Evolutionary conservation across 2,329 filamentous ascomycete genomes (phyloP), one percentile per base, ranked within the genome.

Genomic region (Magnaporthiopsis rhizophila): DNA sequence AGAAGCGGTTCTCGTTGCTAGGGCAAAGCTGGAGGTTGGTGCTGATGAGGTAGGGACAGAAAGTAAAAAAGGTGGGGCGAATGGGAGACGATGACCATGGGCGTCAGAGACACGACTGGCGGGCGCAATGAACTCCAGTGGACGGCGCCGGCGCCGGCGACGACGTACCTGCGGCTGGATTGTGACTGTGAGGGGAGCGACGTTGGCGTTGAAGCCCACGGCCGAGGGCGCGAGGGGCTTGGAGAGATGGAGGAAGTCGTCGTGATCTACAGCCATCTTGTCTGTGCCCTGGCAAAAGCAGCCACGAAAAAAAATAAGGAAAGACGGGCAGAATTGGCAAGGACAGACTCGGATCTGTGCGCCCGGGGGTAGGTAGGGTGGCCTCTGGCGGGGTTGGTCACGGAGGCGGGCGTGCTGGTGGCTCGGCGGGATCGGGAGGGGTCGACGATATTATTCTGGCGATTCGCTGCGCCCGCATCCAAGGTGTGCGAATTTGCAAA

Each of bases 231-330:
- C 92, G 74, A 98, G 84, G 73, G 95, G 95, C 78, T 95, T 88
- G 74, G 94, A 89, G 70, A 99, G 89, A 79, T 99, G 95, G 74
- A 98, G 88, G 83, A 97, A 98, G 69, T 90, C 89, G 77, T 94
- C 90, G 73, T 86, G 83, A 76, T 88, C 81, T 74, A 86, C 81
- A 77, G 91, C 89, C 92, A 96, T 97, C 79, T 74, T 92, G 85
- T 15, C 15, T 15, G 2, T 38, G 11, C 4, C 18, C 15, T 38
- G 36, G 36, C 36, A 5, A 38, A 18, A 18, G 36, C 15, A 78
- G 56, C n/a, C 21, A 7, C 24, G 58, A 34, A 28, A 32, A 9
- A 36, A 59, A 26, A 28, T 8, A 6, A 21, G 28, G 58, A 21
- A 21, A 9, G 28, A 30, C 18, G 26, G 58, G 58, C 8, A 26